Conservation (phyloP, 2,329 filamentous ascomycete genomes). For the Fusarium musae region DNA sequence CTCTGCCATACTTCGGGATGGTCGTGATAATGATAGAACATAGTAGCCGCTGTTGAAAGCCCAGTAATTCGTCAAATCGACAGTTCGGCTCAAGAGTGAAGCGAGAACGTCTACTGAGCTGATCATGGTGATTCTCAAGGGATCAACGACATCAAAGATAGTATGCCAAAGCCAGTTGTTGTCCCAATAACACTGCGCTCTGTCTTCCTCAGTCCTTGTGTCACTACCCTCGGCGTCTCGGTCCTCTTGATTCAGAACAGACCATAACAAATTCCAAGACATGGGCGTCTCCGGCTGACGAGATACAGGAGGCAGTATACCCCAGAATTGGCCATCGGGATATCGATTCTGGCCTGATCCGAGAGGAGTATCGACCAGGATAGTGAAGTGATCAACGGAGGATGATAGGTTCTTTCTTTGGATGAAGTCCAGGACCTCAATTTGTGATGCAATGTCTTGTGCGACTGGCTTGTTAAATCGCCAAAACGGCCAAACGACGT, state of each 20-base stretch:
- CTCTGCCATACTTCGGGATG: neutral
- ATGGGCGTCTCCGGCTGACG: slow-evolving; percentile 21
- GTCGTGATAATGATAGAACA: slow-evolving; percentile 62
- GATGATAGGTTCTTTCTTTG: slow-evolving; percentile 50
- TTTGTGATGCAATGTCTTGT: slow-evolving; percentile 40
- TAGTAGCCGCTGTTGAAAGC: slow-evolving; percentile 72
- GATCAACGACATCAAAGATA: slow-evolving; percentile 65
- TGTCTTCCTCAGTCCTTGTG: slow-evolving; percentile 16
- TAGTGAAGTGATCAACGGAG: slow-evolving; percentile 55
- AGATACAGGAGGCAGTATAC: slow-evolving; percentile 46
- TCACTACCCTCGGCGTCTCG: slow-evolving; percentile 31
- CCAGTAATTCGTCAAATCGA: slow-evolving; percentile 70
- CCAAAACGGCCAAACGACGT: slow-evolving; percentile 58
- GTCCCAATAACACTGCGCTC: slow-evolving; percentile 37
- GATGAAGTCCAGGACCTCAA: slow-evolving; percentile 56
- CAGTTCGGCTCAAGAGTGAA: slow-evolving; percentile 65
- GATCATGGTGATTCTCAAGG: slow-evolving; percentile 64
- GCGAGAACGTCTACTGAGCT: slow-evolving; percentile 73
- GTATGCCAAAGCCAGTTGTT: slow-evolving; percentile 65
- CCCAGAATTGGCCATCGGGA: slow-evolving; percentile 42
- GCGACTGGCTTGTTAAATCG: slow-evolving; percentile 43
- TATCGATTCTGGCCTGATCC: slow-evolving; percentile 43
- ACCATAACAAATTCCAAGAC: slow-evolving; percentile 45
- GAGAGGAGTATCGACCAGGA: slow-evolving; percentile 51
- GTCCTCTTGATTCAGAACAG: slow-evolving; percentile 23